These are phyloP conservation scores for Gilbertella persicaria DNA, from an alignment of 371 early-diverging fungal genomes.

Conservation along the genomic window DNA sequence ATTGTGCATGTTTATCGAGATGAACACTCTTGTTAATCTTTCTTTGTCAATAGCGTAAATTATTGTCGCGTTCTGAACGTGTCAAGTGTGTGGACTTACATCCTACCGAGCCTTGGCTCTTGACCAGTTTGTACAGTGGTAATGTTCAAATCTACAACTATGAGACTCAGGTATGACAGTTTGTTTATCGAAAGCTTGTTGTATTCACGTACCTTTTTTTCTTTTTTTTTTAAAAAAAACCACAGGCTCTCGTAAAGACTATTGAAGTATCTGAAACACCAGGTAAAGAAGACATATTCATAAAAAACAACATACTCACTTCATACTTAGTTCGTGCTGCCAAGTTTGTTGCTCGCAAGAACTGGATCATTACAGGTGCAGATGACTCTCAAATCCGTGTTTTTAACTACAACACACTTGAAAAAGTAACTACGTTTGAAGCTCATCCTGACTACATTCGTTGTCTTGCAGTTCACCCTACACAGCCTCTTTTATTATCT, in stretches of 20 bases:
- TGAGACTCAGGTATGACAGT: slow-evolving; percentile 84
- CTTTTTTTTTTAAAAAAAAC: background rate
- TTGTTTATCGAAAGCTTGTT: too few relatives aligned
- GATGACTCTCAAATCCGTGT: slow-evolving; percentile 98
- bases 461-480: slow-evolving; percentile 93
- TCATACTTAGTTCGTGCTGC: slow-evolving; percentile 81
- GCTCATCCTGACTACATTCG: slow-evolving; percentile 99
- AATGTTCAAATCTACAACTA: slow-evolving; percentile 98
- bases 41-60: slow-evolving; percentile 52
- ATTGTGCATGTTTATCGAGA: background rate
- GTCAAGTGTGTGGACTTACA: slow-evolving; percentile 99
- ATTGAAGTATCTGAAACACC: slow-evolving; percentile 95
- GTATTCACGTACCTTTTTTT: background rate
- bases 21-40: background rate
- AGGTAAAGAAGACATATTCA: slow-evolving; percentile 34
- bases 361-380: slow-evolving; percentile 96
- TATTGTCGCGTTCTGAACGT: slow-evolving; percentile 90
- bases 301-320: background rate
- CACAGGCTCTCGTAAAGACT: slow-evolving; percentile 89
- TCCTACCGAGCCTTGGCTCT: slow-evolving; percentile 98
- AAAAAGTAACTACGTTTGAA: slow-evolving; percentile 94
- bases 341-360: slow-evolving; percentile 95
- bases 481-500: slow-evolving; percentile 91
- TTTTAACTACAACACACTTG: slow-evolving; percentile 99
- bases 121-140: slow-evolving; percentile 97